A percentile compares a stretch with the other conserved stretches of the same genome.
Evolutionary conservation across 805 yeast genomes (phyloP).

Genomic region (Cyberlindnera amylophila): DNA sequence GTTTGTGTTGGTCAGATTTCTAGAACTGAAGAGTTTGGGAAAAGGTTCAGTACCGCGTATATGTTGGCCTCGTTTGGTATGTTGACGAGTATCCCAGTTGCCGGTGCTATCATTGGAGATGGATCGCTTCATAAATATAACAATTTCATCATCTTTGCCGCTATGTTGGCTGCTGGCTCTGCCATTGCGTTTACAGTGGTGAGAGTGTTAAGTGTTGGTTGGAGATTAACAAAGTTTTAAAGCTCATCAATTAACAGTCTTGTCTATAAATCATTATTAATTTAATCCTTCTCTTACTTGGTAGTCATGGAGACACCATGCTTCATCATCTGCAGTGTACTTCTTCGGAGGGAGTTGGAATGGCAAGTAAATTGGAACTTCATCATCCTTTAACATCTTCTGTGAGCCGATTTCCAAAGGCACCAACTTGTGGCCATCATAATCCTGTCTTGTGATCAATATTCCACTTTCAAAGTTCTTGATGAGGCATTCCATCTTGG

Average conservation of each 20-base stretch:
- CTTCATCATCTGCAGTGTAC: slow-evolving; percentile 39
- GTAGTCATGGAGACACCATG: slow-evolving; percentile 40
- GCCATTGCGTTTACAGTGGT: slow-evolving; percentile 4
- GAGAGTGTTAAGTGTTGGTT: slow-evolving; percentile 11
- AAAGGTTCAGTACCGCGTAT: slow-evolving; percentile 53
- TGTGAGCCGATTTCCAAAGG: slow-evolving; percentile 43
- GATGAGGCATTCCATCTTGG: slow-evolving; percentile 30
- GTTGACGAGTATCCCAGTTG: slow-evolving; percentile 45
- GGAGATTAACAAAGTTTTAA: slow-evolving; percentile 15
- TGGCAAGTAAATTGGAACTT: slow-evolving; percentile 42
- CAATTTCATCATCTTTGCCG: slow-evolving; percentile 9
- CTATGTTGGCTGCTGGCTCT: slow-evolving; percentile 8
- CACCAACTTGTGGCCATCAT: slow-evolving; percentile 28
- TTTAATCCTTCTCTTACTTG: neutral
- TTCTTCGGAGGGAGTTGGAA: slow-evolving; percentile 47
- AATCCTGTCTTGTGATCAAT: slow-evolving; percentile 33
- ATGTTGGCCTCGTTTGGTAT: slow-evolving; percentile 51
- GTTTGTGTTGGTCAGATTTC: slow-evolving; percentile 58
- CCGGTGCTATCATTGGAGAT: slow-evolving; percentile 43
- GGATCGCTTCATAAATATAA: slow-evolving; percentile 13
- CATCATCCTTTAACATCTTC: slow-evolving; percentile 8
- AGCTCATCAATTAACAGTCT: neutral
- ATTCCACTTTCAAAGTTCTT: slow-evolving; percentile 56
- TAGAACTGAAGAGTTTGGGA: slow-evolving; percentile 48
- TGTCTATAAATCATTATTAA: too few relatives aligned